These are phyloP conservation scores for Diaporthe capsici DNA, from an alignment of 2,329 filamentous ascomycete genomes.

Conservation along the genomic window DNA sequence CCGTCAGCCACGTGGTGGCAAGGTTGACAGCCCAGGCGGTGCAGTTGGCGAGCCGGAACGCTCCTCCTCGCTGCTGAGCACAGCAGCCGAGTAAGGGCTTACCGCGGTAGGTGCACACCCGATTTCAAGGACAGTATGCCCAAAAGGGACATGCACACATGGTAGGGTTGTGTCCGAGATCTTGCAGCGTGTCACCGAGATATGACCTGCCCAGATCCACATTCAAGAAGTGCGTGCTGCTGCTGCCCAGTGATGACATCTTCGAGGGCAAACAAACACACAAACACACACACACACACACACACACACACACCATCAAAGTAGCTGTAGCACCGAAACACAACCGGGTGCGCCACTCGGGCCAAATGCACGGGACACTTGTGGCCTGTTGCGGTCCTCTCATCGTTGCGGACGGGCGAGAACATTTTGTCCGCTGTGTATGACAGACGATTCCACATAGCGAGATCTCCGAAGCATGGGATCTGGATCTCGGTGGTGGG, in stretches of 20 bases:
- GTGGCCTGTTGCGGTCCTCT: background rate
- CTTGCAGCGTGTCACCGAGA: background rate
- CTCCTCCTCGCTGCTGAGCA: background rate
- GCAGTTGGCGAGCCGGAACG: background rate
- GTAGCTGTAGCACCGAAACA: background rate
- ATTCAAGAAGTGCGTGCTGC: background rate
- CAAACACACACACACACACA: background rate
- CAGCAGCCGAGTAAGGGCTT: background rate
- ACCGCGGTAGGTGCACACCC: background rate
- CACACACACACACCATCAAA: background rate
- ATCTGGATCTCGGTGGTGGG: background rate
- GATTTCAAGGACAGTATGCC: background rate
- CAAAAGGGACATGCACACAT: background rate
- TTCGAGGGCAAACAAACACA: too few species aligned
- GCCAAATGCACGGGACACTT: background rate
- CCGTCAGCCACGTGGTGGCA: slow-evolving; percentile 22
- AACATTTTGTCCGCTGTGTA: background rate
- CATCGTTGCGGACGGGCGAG: background rate
- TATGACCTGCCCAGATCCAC: background rate
- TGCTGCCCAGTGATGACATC: background rate
- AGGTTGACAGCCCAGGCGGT: background rate
- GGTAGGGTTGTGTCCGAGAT: background rate
- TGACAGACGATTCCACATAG: background rate
- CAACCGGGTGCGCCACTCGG: background rate
- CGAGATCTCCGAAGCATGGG: background rate